Evolutionary conservation across 306 rosid genomes (phyloP).

Genomic region (Begonia loranthoides): DNA sequence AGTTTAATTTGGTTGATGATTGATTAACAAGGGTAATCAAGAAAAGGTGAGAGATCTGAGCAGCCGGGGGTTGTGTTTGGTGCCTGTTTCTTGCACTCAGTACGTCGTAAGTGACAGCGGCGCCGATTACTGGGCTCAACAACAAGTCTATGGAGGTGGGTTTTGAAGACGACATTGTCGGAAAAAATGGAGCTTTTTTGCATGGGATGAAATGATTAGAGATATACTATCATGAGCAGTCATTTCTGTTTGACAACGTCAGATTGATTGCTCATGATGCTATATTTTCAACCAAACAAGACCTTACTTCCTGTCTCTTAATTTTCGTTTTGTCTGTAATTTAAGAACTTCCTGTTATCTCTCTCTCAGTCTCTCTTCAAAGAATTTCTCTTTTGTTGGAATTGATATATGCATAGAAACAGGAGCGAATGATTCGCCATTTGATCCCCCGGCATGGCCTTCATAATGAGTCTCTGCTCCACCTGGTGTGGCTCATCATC

Average conservation of each 20-base stretch:
- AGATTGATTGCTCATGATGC: slow-evolving; percentile 83
- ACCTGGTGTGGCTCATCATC: no score
- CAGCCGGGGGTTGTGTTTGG: slow-evolving; percentile 80
- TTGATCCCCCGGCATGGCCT: no score
- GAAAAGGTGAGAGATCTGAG: slow-evolving; percentile 36
- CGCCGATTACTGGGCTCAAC: slow-evolving; percentile 77
- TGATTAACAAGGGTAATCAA: background rate
- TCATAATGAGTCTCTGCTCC: no score
- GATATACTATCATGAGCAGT: slow-evolving; percentile 62
- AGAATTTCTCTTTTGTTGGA: no score
- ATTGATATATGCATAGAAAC: no score
- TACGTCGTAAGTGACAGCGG: slow-evolving; percentile 63
- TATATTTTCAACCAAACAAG: slow-evolving; percentile 19
- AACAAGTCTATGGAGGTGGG: slow-evolving; percentile 40
- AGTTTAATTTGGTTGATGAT: background rate
- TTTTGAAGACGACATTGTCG: slow-evolving; percentile 6
- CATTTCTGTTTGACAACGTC: slow-evolving; percentile 30
- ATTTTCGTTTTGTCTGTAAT: no score
- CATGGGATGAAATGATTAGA: background rate
- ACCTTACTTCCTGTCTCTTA: no score
- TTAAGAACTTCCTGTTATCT: no score
- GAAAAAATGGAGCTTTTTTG: background rate
- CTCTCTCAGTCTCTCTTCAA: no score
- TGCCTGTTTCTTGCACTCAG: slow-evolving; percentile 70
- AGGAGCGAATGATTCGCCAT: no score